Conservation (phyloP, 345 rosid species). For the Carallia pectinifolia region DNA sequence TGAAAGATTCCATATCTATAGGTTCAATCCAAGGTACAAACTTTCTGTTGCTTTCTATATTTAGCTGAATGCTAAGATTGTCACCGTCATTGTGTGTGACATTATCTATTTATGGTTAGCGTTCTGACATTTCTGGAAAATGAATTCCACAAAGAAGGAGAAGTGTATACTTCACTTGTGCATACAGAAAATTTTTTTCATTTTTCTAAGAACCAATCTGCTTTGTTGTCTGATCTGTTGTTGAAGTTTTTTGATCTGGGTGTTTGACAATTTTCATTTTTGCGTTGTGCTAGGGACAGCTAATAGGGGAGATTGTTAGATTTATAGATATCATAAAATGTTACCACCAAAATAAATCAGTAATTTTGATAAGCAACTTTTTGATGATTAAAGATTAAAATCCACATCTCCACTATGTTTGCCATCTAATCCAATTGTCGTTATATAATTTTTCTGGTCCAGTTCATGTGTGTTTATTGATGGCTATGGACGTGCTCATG, state of each 20-base stretch:
- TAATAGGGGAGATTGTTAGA: too few species aligned
- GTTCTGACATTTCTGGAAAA: background rate
- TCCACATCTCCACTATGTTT: too few species aligned
- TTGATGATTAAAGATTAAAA: too few species aligned
- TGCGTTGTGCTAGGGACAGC: too few species aligned
- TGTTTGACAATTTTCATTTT: too few species aligned
- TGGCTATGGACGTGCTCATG: slow-evolving; percentile 49
- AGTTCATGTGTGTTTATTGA: slow-evolving; percentile 75
- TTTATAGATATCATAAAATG: too few species aligned
- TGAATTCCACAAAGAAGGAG: background rate
- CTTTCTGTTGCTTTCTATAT: slow-evolving; percentile 5
- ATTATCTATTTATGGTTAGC: background rate
- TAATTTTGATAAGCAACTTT: too few species aligned
- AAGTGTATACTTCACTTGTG: background rate
- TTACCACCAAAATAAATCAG: too few species aligned
- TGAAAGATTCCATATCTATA: slow-evolving; percentile 62
- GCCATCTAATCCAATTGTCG: too few species aligned
- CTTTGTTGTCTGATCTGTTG: too few species aligned
- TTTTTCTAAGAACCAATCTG: too few species aligned
- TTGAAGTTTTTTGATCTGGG: too few species aligned
- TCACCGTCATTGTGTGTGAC: background rate
- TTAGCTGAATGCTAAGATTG: background rate
- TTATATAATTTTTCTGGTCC: slow-evolving; percentile 7
- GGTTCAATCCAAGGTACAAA: slow-evolving; percentile 64
- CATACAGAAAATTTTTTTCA: background rate